phyloP scores from a whole-genome alignment of 192 early-diverging fungal species.

The Physocladia obscura region DNA sequence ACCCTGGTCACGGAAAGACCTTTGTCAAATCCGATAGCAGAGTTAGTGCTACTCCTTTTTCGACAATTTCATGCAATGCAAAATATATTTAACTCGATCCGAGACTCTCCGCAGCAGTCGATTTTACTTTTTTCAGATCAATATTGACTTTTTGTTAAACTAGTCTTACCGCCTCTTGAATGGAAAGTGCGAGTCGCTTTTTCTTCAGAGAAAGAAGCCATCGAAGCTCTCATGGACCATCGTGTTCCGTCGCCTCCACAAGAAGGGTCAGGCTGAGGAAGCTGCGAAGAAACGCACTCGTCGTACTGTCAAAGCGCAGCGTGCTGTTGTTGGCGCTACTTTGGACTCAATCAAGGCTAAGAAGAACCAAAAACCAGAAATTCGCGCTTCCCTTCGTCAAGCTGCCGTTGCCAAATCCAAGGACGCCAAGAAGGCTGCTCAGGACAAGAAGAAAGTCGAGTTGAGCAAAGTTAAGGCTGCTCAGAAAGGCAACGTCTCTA shows the following conservation, averaged over 20 bases:
- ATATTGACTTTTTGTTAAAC: neutral
- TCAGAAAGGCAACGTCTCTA: slow-evolving; percentile 68
- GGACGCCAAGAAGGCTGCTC: slow-evolving; percentile 87
- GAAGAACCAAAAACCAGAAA: slow-evolving; percentile 94
- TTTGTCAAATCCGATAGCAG: slow-evolving; percentile 89
- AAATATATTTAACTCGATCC: neutral
- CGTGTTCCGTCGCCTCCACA: slow-evolving; percentile 96
- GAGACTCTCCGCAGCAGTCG: no score
- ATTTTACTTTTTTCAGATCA: no score
- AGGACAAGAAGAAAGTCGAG: slow-evolving; percentile 84
- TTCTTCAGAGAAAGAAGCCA: slow-evolving; percentile 96
- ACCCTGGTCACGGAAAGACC: slow-evolving; percentile 95
- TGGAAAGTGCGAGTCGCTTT: slow-evolving; percentile 96
- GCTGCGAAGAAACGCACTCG: slow-evolving; percentile 93
- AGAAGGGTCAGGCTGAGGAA: slow-evolving; percentile 98
- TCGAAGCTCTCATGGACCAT: slow-evolving; percentile 97
- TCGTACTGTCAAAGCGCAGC: slow-evolving; percentile 92
- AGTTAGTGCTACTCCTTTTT: slow-evolving; percentile 43
- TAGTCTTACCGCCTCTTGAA: slow-evolving; percentile 94
- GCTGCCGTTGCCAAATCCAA: slow-evolving; percentile 84
- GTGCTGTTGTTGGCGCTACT: slow-evolving; percentile 93
- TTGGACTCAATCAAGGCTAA: slow-evolving; percentile 96
- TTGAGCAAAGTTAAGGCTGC: slow-evolving; percentile 66
- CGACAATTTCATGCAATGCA: neutral
- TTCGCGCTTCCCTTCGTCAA: slow-evolving; percentile 85